These are phyloP conservation scores for Rhytidiadelphus loreus DNA, from an alignment of 225 moss, liverwort and hornwort genomes.

Conservation along the genomic window DNA sequence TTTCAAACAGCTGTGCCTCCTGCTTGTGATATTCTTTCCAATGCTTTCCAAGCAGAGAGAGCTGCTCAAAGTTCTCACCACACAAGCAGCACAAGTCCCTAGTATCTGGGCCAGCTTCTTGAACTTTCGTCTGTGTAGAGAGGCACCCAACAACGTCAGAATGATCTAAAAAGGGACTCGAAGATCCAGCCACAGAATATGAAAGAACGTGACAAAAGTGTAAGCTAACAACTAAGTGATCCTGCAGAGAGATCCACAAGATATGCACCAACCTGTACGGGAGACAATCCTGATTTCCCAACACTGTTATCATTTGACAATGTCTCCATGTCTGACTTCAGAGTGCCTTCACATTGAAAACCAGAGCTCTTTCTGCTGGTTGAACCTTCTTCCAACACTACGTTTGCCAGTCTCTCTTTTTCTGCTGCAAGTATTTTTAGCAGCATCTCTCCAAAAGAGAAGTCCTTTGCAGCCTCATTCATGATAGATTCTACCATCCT, in stretches of 20 bases:
- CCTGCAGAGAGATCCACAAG: background rate
- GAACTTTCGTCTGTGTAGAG: conserved; percentile 10
- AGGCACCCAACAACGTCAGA: conserved; percentile 7
- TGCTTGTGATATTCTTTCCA: conserved; percentile 66
- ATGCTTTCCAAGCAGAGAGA: conserved; percentile 58
- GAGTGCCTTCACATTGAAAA: conserved; percentile 1
- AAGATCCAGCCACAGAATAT: background rate
- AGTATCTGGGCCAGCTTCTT: conserved; percentile 1
- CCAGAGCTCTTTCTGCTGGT: conserved; percentile 20
- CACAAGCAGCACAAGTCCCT: conserved; percentile 64
- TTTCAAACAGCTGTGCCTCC: conserved; percentile 63
- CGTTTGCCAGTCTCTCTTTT: conserved; percentile 46
- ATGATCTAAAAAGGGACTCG: background rate
- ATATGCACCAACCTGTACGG: conserved; percentile 20
- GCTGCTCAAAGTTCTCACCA: conserved; percentile 29
- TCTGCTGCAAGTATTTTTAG: conserved; percentile 58
- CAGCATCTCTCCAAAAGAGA: conserved; percentile 51
- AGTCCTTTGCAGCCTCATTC: conserved; percentile 49
- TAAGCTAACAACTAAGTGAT: background rate
- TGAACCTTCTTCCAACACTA: conserved; percentile 35
- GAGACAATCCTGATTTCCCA: conserved; percentile 1
- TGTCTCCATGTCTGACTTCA: conserved; percentile 10
- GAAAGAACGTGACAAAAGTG: background rate
- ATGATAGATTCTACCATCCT: conserved; percentile 39
- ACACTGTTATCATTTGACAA: conserved; percentile 2